These are phyloP conservation scores for Pseudogymnoascus sp. DNA, from an alignment of 2,329 filamentous ascomycete species.

Conservation along the genomic window DNA sequence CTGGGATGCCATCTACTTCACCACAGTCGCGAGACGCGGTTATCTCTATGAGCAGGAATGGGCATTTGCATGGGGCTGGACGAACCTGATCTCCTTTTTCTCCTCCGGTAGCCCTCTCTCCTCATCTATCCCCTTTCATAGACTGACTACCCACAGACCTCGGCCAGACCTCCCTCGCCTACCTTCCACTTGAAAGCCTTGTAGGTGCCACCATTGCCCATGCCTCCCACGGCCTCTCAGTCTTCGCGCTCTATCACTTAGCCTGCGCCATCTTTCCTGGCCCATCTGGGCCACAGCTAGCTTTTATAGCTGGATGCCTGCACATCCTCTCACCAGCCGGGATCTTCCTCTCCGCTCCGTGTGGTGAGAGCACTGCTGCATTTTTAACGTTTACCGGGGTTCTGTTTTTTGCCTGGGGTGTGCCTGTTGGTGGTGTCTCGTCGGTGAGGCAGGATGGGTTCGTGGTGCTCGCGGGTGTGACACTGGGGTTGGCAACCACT, in stretches of 20 bases:
- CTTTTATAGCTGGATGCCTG: conserved; percentile 64
- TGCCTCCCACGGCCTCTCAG: conserved; percentile 68
- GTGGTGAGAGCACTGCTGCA: conserved; percentile 74
- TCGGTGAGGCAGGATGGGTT: conserved; percentile 38
- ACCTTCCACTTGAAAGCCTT: conserved; percentile 38
- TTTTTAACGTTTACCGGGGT: conserved; percentile 70
- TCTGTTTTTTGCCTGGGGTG: conserved; percentile 52
- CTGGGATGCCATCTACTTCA: conserved; percentile 79
- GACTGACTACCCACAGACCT: not conserved
- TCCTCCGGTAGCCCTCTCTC: conserved; percentile 21
- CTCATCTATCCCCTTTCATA: not conserved
- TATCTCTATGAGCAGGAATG: conserved; percentile 77
- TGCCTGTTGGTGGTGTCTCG: not conserved
- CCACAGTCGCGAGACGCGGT: conserved; percentile 55
- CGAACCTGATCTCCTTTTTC: conserved; percentile 34
- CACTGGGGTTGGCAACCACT: conserved; percentile 66
- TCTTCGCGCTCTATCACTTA: conserved; percentile 64
- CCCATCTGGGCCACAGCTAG: conserved; percentile 38
- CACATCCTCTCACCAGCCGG: conserved; percentile 85
- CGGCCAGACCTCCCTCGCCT: not conserved
- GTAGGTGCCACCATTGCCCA: conserved; percentile 65
- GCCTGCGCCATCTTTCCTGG: conserved; percentile 49
- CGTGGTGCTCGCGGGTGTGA: conserved; percentile 55
- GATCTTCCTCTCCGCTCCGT: conserved; percentile 81
- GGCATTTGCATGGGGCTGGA: conserved; percentile 63